These are phyloP conservation scores for Pyrus hybrid DNA, from an alignment of 331 rosid genomes.

Conservation along the genomic window DNA sequence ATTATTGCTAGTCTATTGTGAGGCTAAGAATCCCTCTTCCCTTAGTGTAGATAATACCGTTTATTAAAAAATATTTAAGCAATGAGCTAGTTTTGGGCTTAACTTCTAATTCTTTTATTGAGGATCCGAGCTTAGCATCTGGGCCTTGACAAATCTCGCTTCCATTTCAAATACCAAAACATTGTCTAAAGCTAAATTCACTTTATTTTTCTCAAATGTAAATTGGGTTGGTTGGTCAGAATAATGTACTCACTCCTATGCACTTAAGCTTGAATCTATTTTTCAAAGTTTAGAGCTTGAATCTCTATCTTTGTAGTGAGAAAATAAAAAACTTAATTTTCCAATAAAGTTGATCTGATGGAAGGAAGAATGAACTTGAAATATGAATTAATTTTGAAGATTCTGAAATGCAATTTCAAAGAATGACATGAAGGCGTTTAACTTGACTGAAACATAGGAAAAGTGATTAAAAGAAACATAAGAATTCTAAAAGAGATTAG, in stretches of 20 bases:
- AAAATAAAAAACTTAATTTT: not conserved
- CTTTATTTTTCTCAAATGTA: not conserved
- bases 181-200: not conserved
- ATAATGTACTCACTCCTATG: too few species aligned
- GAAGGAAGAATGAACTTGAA: not conserved
- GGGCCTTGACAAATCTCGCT: not conserved
- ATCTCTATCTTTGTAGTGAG: too few species aligned
- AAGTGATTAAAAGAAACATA: not conserved
- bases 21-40: rapidly evolving
- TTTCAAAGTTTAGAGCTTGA: too few species aligned
- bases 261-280: too few species aligned
- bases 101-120: not conserved
- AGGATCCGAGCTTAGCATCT: not conserved
- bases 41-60: too few species aligned
- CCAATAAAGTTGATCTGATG: not conserved
- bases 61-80: too few species aligned
- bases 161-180: not conserved
- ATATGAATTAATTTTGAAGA: not conserved
- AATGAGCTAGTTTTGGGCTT: not conserved
- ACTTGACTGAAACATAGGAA: not conserved
- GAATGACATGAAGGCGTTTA: not conserved
- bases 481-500: not conserved
- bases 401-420: not conserved
- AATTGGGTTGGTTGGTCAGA: too few species aligned
- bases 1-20: too few species aligned